Conservation (phyloP, 2,329 filamentous ascomycete species). For the Fusarium proliferatum region DNA sequence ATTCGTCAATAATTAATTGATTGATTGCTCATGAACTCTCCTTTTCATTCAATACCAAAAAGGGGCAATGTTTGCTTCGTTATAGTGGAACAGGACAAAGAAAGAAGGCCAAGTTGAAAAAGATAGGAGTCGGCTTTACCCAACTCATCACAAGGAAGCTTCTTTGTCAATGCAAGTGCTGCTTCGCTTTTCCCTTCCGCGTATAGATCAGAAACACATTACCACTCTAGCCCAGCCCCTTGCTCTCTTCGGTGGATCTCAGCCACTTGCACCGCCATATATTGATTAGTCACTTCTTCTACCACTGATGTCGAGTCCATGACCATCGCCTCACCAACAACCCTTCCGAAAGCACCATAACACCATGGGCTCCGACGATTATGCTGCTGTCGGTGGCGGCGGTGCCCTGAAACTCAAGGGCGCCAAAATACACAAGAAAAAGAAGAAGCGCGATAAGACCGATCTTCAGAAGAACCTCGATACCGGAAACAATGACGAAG, state of each 20-base stretch:
- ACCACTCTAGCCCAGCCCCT: conserved; percentile 12
- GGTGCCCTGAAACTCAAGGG: conserved; percentile 91
- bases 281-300: conserved; percentile 15
- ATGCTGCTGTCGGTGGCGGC: conserved; percentile 71
- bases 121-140: conserved; percentile 35
- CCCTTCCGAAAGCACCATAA: conserved; percentile 14
- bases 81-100: conserved; percentile 31
- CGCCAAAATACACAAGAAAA: conserved; percentile 69
- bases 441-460: conserved; percentile 68
- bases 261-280: conserved; percentile 23
- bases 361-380: conserved; percentile 79
- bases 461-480: conserved; percentile 62
- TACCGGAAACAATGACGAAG: conserved; percentile 39
- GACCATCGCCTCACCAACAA: background rate
- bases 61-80: conserved; percentile 18
- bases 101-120: conserved; percentile 24
- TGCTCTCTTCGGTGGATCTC: background rate
- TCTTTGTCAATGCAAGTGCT: conserved; percentile 23
- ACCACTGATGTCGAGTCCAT: conserved; percentile 1
- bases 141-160: conserved; percentile 30
- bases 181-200: conserved; percentile 24
- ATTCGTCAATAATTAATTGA: conserved; percentile 14
- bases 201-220: conserved; percentile 19
- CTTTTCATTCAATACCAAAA: conserved; percentile 37
- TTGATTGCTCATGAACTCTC: conserved; percentile 25